Evolutionary conservation across 768 basidiomycete genomes (phyloP).

Genomic region (Xanthoconium purpureum): DNA sequence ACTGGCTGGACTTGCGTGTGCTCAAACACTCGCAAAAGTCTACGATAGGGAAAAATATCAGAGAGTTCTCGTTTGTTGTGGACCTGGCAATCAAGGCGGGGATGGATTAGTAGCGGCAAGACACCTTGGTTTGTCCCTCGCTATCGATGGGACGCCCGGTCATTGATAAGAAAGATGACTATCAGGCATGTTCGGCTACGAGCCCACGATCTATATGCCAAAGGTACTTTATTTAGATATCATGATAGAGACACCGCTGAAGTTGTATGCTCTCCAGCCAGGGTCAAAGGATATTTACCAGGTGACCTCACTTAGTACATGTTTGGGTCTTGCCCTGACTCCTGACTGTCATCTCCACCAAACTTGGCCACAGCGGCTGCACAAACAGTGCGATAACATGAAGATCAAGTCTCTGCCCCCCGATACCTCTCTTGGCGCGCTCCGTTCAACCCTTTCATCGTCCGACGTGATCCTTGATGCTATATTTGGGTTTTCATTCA

Average conservation of each 20-base stretch:
- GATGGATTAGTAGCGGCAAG: constrained; percentile 96
- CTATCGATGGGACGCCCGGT: neutral
- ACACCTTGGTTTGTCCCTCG: constrained; percentile 67
- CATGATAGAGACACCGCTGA: constrained; percentile 1
- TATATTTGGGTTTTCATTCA: constrained; percentile 98
- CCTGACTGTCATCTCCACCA: neutral
- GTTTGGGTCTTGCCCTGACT: neutral
- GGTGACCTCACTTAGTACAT: constrained; percentile 34
- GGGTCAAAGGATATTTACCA: constrained; percentile 93
- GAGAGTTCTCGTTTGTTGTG: constrained; percentile 91
- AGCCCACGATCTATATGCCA: constrained; percentile 88
- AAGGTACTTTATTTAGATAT: constrained; percentile 51
- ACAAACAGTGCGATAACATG: constrained; percentile 88
- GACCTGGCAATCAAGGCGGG: constrained; percentile 96
- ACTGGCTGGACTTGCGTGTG: constrained; percentile 91
- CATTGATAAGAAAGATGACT: neutral
- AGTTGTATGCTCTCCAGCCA: constrained; percentile 46
- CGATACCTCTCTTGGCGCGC: constrained; percentile 42
- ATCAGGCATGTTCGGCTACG: constrained; percentile 88
- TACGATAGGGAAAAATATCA: constrained; percentile 67
- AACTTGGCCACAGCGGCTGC: constrained; percentile 54
- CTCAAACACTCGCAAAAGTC: constrained; percentile 77
- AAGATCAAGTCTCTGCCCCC: constrained; percentile 67
- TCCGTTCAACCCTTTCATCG: constrained; percentile 49
- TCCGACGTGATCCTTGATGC: constrained; percentile 90